Evolutionary conservation across 2,329 filamentous ascomycete genomes (phyloP), one percentile per base, ranked within the genome.

Genomic region (Colletotrichum lupini): DNA sequence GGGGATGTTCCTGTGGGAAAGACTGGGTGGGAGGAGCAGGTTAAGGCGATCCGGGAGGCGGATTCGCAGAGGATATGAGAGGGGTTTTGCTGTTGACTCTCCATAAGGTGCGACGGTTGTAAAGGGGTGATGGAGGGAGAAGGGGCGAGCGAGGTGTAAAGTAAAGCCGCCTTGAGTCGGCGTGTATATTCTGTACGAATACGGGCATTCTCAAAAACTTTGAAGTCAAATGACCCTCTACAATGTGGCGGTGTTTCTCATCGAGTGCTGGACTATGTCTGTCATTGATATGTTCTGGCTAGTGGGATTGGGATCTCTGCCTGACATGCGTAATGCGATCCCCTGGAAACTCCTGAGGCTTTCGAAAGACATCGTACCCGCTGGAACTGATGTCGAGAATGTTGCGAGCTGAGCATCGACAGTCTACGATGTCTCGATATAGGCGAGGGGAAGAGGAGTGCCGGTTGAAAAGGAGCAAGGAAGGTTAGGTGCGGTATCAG

Each of bases 1-100:
- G 89, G 87, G 7, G 92, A 91, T 19, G 86, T 89, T 77, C 78
- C 81, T 53, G 89, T 91, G 1, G 89, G 89, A 0, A 78, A 83
- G 59, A 80, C 85, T 53, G 88, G 88, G 2, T 91, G 89, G 89
- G 83, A 86, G 77, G 82, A 85, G 76, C 84, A 84, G 1, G 86
- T 87, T 1, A 84, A 84, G 80, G 85, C 83, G 63, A 86, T 91
- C 59, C 82, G 89, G 71, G 83, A 85, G 72, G 82, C 83, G 19
- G 88, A 88, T 75, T 81, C 82, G 77, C 79, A 85, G 79, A 86
- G 87, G 79, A 82, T 90, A 87, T 90, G 82, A 83, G 74, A 22
- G 49, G 57, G 56, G 26, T 28, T 19, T 7, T 49, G 42, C 16
- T 49, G 19, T 19, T 42, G 37, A 3, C 35, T 16, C 35, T 42